phyloP scores from a whole-genome alignment of 768 basidiomycete genomes.

The Psilocybe cubensis region DNA sequence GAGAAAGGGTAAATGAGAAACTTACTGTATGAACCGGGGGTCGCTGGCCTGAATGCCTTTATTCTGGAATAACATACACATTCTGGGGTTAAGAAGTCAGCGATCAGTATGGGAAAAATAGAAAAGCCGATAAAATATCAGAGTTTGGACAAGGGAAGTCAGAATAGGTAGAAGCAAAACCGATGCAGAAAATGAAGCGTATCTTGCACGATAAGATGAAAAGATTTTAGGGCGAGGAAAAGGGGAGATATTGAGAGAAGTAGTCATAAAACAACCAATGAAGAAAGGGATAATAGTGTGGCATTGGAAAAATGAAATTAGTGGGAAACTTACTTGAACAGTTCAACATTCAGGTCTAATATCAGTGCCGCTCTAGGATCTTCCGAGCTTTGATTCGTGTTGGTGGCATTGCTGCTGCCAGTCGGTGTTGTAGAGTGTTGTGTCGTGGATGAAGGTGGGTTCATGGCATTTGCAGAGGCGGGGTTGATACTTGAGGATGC shows the following conservation, averaged over 20 bases:
- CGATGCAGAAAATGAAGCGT: no score
- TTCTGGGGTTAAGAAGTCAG: constrained; percentile 38
- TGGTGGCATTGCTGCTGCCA: constrained; percentile 3
- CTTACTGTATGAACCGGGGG: constrained; percentile 60
- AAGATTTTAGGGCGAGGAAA: no score
- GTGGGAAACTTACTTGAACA: constrained; percentile 64
- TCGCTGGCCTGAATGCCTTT: constrained; percentile 53
- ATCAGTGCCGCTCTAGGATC: constrained; percentile 62
- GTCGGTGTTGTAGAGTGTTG: no score
- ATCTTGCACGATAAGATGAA: no score
- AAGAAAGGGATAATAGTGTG: background rate
- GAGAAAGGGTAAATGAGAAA: constrained; percentile 17
- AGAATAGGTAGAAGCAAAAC: no score
- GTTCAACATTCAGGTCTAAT: constrained; percentile 69
- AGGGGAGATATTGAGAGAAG: no score
- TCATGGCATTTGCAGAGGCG: background rate
- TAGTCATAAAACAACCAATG: background rate
- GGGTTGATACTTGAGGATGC: constrained; percentile 19
- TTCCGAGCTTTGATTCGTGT: constrained; percentile 26
- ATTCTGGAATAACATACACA: constrained; percentile 62
- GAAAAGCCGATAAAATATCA: background rate
- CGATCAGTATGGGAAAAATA: background rate
- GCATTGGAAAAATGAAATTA: no score
- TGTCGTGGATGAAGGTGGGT: background rate
- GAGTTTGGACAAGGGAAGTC: no score